A percentile compares a stretch with the other conserved stretches of the same genome.
Evolutionary conservation across 2,329 filamentous ascomycete genomes (phyloP).

Genomic region (Clarireedia sp.): DNA sequence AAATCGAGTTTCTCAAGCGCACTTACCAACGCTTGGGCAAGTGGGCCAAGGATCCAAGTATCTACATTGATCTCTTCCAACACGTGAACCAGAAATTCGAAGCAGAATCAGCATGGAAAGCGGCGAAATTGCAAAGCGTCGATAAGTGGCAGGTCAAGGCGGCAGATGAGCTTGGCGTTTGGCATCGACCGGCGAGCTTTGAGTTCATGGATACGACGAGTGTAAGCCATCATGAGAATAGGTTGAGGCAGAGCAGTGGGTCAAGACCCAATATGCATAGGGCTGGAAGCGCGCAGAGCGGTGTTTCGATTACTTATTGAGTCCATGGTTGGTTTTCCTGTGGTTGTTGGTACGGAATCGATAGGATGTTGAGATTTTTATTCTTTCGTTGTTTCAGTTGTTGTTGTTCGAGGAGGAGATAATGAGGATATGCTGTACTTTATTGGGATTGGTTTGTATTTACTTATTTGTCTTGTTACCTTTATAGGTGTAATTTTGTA

Average conservation of each 20-base stretch:
- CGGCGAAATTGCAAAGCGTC: conserved; percentile 5
- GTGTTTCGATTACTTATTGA: not conserved
- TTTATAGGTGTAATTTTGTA: too few species aligned
- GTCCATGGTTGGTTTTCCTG: too few species aligned
- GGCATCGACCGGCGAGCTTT: conserved; percentile 13
- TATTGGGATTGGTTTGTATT: too few species aligned
- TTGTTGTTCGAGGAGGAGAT: not conserved
- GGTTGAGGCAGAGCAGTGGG: conserved; percentile 10
- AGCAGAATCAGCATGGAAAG: conserved; percentile 14
- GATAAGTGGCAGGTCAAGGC: conserved; percentile 16
- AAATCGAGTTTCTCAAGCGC: conserved; percentile 32
- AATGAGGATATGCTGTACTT: too few species aligned
- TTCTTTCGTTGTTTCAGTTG: not conserved
- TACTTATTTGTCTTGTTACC: too few species aligned
- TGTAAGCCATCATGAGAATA: conserved; percentile 14
- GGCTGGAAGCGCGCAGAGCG: not conserved
- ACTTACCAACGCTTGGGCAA: conserved; percentile 35
- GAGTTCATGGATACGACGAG: conserved; percentile 10
- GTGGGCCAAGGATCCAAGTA: conserved; percentile 27
- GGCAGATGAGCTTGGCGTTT: conserved; percentile 12
- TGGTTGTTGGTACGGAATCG: too few species aligned
- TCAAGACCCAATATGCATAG: conserved; percentile 4
- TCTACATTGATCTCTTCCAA: conserved; percentile 15
- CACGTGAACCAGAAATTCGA: conserved; percentile 13
- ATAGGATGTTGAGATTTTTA: not conserved